Conservation (phyloP, 192 early-diverging fungal genomes). For the Rhizoclosmatium sp. region DNA sequence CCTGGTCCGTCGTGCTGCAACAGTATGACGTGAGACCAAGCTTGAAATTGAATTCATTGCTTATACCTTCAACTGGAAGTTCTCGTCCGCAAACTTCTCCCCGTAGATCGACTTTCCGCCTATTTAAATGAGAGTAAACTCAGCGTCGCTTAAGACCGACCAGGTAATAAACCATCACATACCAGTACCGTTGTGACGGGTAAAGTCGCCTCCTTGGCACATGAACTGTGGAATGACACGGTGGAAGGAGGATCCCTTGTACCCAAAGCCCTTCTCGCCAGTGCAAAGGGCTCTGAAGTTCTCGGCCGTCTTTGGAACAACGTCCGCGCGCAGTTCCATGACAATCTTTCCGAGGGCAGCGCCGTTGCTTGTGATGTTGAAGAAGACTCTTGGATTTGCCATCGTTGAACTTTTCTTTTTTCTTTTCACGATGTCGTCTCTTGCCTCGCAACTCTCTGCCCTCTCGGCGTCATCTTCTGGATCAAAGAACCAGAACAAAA, state of each 20-base stretch:
- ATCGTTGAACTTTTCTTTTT: neutral
- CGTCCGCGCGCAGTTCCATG: slow-evolving; percentile 46
- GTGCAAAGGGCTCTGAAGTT: slow-evolving; percentile 82
- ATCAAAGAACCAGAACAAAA: neutral
- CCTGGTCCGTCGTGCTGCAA: slow-evolving; percentile 75
- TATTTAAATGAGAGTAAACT: neutral
- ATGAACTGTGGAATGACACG: slow-evolving; percentile 80
- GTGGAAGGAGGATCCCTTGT: slow-evolving; percentile 80
- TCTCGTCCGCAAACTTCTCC: slow-evolving; percentile 88
- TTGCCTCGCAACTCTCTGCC: slow-evolving; percentile 4
- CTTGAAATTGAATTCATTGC: neutral
- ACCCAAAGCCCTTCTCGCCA: slow-evolving; percentile 82
- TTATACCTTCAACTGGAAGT: slow-evolving; percentile 71
- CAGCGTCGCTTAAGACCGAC: neutral
- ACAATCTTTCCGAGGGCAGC: neutral
- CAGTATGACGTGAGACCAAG: slow-evolving; percentile 64
- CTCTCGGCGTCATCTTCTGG: slow-evolving; percentile 17
- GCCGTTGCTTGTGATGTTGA: slow-evolving; percentile 61
- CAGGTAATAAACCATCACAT: neutral
- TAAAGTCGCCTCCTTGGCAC: slow-evolving; percentile 83
- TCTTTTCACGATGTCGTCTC: neutral
- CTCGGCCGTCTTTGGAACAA: slow-evolving; percentile 73
- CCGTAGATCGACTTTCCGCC: slow-evolving; percentile 78
- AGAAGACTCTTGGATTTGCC: slow-evolving; percentile 68
- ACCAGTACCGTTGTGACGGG: slow-evolving; percentile 80